These are phyloP conservation scores for Raphanus raphanistrum DNA, from an alignment of 345 rosid genomes.

Conservation along the genomic window DNA sequence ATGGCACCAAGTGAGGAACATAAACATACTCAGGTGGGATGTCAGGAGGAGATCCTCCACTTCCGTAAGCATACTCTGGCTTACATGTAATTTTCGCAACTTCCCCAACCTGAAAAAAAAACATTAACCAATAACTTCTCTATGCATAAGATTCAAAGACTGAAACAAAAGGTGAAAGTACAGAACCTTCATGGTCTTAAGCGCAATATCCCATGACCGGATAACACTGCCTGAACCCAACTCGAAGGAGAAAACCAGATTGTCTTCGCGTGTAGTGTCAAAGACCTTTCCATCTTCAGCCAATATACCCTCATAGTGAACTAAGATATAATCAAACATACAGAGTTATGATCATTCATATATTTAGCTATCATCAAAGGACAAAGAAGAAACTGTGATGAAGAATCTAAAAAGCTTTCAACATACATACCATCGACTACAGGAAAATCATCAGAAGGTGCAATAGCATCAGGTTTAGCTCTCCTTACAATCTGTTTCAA, in stretches of 20 bases:
- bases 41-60: slow-evolving; percentile 86
- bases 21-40: slow-evolving; percentile 75
- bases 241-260: slow-evolving; percentile 85
- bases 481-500: slow-evolving; percentile 59
- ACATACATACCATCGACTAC: slow-evolving; percentile 70
- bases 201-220: slow-evolving; percentile 83
- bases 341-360: not conserved
- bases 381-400: not conserved
- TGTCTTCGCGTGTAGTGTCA: slow-evolving; percentile 87
- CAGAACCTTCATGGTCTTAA: slow-evolving; percentile 82
- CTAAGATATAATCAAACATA: slow-evolving; percentile 37
- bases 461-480: slow-evolving; percentile 62
- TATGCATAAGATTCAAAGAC: not conserved
- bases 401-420: not conserved
- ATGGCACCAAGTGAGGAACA: not conserved
- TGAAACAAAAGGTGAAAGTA: not conserved
- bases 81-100: slow-evolving; percentile 89
- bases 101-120: slow-evolving; percentile 74
- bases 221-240: slow-evolving; percentile 81
- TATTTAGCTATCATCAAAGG: not conserved
- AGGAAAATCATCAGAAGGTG: slow-evolving; percentile 79
- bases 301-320: slow-evolving; percentile 83
- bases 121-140: not conserved
- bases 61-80: slow-evolving; percentile 93
- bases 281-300: slow-evolving; percentile 86